Evolutionary conservation across 345 rosid species (phyloP).

Genomic region (Salix suchowensis): DNA sequence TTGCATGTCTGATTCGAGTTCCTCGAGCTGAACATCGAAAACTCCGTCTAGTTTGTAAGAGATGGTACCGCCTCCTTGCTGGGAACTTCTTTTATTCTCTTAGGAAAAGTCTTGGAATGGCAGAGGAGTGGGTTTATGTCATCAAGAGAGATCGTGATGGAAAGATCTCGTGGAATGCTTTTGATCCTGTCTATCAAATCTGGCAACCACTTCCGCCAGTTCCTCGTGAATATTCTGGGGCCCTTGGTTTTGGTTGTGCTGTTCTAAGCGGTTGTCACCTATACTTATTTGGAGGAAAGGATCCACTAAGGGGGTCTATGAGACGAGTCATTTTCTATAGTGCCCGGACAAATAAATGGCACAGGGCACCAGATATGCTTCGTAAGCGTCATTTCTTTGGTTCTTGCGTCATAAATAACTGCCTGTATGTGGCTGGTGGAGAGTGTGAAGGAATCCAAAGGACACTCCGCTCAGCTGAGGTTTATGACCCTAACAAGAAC

Average conservation of each 20-base stretch:
- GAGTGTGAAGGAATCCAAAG: slow-evolving; percentile 93
- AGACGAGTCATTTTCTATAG: slow-evolving; percentile 79
- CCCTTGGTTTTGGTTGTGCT: slow-evolving; percentile 95
- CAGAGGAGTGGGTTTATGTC: slow-evolving; percentile 96
- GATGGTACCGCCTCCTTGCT: slow-evolving; percentile 75
- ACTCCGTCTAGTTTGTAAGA: slow-evolving; percentile 76
- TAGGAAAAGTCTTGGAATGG: slow-evolving; percentile 72
- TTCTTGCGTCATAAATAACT: slow-evolving; percentile 87
- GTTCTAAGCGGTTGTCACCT: slow-evolving; percentile 87
- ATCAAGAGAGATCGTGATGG: slow-evolving; percentile 89
- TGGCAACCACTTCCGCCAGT: slow-evolving; percentile 98
- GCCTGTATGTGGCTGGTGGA: slow-evolving; percentile 96
- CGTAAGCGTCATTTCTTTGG: slow-evolving; percentile 92
- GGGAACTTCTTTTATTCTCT: slow-evolving; percentile 75
- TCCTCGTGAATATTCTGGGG: slow-evolving; percentile 85
- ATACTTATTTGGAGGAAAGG: slow-evolving; percentile 92
- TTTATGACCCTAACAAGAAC: slow-evolving; percentile 83
- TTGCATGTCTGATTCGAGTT: slow-evolving; percentile 86
- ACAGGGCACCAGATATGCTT: slow-evolving; percentile 93
- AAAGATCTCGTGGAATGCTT: slow-evolving; percentile 86
- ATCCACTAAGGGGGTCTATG: slow-evolving; percentile 86
- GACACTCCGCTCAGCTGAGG: slow-evolving; percentile 90
- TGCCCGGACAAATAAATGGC: slow-evolving; percentile 96
- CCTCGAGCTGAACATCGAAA: slow-evolving; percentile 85
- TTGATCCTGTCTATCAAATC: slow-evolving; percentile 71